phyloP scores from a whole-genome alignment of 176 grass and related monocot genomes.

The Ensete ventricosum region DNA sequence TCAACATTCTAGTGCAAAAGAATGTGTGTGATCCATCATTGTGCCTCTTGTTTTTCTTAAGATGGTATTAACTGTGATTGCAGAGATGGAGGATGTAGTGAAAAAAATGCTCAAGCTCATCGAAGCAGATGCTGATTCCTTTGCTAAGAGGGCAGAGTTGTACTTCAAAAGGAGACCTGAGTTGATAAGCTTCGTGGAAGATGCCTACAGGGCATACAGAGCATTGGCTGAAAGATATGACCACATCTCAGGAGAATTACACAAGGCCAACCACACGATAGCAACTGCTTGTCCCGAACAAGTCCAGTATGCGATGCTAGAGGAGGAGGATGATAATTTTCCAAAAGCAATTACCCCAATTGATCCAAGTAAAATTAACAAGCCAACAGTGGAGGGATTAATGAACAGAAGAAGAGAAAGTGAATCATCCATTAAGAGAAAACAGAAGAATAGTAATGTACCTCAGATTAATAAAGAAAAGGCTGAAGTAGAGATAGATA shows the following conservation, averaged over 20 bases:
- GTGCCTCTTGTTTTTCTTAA: neutral
- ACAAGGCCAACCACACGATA: constrained; percentile 75
- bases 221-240: constrained; percentile 58
- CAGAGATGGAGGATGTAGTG: constrained; percentile 59
- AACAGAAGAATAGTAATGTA: neutral
- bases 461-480: constrained; percentile 39
- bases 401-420: constrained; percentile 45
- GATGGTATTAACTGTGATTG: neutral
- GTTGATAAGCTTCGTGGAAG: constrained; percentile 60
- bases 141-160: constrained; percentile 67
- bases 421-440: neutral
- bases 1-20: neutral
- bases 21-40: neutral
- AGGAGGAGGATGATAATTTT: constrained; percentile 52
- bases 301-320: constrained; percentile 68
- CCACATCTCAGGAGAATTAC: constrained; percentile 61
- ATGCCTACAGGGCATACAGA: constrained; percentile 51
- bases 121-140: constrained; percentile 63
- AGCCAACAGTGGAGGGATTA: constrained; percentile 52
- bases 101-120: constrained; percentile 58
- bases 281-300: constrained; percentile 62
- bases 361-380: constrained; percentile 55
- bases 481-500: constrained; percentile 42
- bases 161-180: constrained; percentile 68
- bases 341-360: constrained; percentile 67